Percentiles rank a stretch among this genome's conserved stretches.
Conservation (phyloP, 1,284 basidiomycete genomes). For the Mycena sp. region DNA sequence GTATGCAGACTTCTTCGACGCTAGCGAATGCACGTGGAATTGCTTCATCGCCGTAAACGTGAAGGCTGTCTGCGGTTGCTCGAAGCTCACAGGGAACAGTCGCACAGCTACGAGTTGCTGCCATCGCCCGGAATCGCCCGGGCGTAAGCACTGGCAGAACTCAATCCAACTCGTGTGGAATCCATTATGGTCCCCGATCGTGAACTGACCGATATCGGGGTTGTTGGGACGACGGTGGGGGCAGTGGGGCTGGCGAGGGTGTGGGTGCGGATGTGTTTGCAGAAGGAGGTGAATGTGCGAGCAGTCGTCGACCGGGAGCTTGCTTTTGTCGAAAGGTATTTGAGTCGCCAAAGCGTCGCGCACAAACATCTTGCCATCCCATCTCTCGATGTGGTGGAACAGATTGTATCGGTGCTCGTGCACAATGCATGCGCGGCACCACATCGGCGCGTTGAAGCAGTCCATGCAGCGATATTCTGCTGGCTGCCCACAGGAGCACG, state of each 20-base stretch:
- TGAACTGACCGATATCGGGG: no score
- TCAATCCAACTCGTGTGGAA: conserved; percentile 31
- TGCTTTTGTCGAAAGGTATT: no score
- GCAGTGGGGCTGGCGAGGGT: no score
- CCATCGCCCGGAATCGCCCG: not conserved
- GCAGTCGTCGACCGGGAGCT: conserved; percentile 16
- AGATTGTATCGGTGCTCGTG: conserved; percentile 22
- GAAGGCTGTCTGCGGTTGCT: conserved; percentile 30
- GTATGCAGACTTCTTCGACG: conserved; percentile 37
- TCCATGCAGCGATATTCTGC: conserved; percentile 26
- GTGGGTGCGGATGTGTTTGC: no score
- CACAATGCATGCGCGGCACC: conserved; percentile 31
- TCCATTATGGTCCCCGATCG: conserved; percentile 34
- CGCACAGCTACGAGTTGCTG: not conserved
- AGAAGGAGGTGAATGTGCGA: not conserved
- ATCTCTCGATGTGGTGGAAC: conserved; percentile 33
- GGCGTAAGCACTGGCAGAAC: conserved; percentile 38
- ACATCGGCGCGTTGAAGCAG: conserved; percentile 26
- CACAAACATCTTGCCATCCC: conserved; percentile 31
- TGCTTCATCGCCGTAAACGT: conserved; percentile 39
- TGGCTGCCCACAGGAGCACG: not conserved
- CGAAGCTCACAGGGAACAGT: conserved; percentile 4
- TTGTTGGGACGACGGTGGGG: no score
- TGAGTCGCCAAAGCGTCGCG: no score
- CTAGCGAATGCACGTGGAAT: conserved; percentile 39